phyloP scores from a whole-genome alignment of 352 stramenopile genomes.

The Pilasporangium apinafurcum region DNA sequence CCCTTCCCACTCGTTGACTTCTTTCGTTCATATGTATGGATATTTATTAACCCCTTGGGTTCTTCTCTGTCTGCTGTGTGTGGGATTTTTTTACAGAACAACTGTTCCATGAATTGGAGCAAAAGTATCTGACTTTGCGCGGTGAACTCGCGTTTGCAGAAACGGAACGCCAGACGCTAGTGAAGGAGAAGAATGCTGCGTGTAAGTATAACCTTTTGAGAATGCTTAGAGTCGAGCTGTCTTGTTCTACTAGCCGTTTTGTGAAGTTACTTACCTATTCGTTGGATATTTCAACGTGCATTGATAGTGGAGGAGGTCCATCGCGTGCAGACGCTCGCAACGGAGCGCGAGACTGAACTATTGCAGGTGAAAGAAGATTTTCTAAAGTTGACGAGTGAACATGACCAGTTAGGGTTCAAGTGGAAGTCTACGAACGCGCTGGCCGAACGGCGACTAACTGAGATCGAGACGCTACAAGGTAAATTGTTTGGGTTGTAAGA shows the following conservation, averaged over 20 bases:
- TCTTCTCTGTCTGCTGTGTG: background rate
- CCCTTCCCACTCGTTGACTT: background rate
- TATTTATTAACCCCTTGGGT: background rate
- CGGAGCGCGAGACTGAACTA: conserved; percentile 19
- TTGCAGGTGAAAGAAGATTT: conserved; percentile 32
- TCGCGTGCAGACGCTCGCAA: conserved; percentile 12
- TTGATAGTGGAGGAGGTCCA: conserved; percentile 23
- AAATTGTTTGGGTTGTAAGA: background rate
- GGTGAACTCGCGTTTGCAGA: conserved; percentile 54
- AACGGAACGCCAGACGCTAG: conserved; percentile 40
- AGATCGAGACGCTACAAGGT: conserved; percentile 52
- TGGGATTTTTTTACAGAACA: conserved; percentile 33
- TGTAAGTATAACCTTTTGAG: conserved; percentile 15
- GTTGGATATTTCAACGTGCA: too few relatives aligned
- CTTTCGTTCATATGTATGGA: background rate
- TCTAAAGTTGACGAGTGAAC: conserved; percentile 31
- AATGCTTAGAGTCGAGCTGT: too few relatives aligned
- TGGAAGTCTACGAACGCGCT: conserved; percentile 36
- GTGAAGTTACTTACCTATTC: background rate
- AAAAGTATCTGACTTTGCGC: conserved; percentile 56
- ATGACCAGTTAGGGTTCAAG: conserved; percentile 48
- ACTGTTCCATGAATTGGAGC: conserved; percentile 73
- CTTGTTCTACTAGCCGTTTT: background rate
- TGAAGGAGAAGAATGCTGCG: conserved; percentile 33
- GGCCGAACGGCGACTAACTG: conserved; percentile 49